Evolutionary conservation across 2,329 filamentous ascomycete species (phyloP), one percentile per base, ranked within the genome.

Genomic region (Fusarium robinianum): DNA sequence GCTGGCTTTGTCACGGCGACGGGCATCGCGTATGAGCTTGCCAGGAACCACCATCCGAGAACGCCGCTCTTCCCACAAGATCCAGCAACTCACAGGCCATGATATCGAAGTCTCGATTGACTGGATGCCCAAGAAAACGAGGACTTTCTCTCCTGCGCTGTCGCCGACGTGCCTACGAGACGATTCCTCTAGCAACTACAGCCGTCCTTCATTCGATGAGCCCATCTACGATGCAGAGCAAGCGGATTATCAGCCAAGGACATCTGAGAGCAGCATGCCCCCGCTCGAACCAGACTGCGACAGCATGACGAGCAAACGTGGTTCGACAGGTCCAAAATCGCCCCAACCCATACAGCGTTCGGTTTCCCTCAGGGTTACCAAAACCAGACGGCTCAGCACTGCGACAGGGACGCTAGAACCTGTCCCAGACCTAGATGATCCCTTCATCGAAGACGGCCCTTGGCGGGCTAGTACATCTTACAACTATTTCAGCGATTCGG

Each of bases 1-100:
- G 10, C 29, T 34, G n/a, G 43, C 51, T 33, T 24, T 54, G 6
- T 51, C 57, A 25, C 42, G 27, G 17, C 51, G 46, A 21, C 48
- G 50, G 21, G 50, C 47, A 19, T 51, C 51, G 15, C 50, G 52
- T 21, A 50, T 55, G 44, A 60, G 52, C 32, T 37, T 57, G 26
- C 47, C 55, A 4, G 40, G 41, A 4, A 41, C 47, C 22, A 45
- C 57, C 17, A 42, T 54, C 8, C 46, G 54, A 15, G 53, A 57
- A 14, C 55, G 51, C 8, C 58, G 62, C 2, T 68, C 71, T 0
- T 64, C 65, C 0, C 60, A 62, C 29, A 76, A 75, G 58, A 62
- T 74, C 27, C 63, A 66, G 22, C 69, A 73, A 51, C 63, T 76
- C 10, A 74, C 63, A 5, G 73, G 72, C 2, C 60, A 68, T 18